Percentiles rank a stretch among this genome's conserved stretches.
Conservation (phyloP, 2,329 filamentous ascomycete genomes). For the Anthostomella pinea region DNA sequence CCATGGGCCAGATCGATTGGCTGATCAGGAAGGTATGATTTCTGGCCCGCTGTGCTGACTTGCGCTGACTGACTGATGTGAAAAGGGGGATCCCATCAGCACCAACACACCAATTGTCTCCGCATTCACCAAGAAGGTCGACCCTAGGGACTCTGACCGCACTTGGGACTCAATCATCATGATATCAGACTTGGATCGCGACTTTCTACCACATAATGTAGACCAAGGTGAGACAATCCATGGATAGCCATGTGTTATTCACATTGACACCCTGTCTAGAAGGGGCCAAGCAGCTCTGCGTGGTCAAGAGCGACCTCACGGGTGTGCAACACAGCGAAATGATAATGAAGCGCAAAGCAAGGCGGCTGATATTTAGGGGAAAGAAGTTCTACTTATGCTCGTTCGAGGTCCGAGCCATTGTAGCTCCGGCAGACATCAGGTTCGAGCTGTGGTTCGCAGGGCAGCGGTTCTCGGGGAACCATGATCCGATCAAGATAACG, state of each 20-base stretch:
- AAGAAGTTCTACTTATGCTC: conserved; percentile 38
- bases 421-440: conserved; percentile 52
- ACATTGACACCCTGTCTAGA: conserved; percentile 21
- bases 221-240: conserved; percentile 33
- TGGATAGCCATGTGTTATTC: not conserved
- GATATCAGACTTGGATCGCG: conserved; percentile 37
- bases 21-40: conserved; percentile 36
- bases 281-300: conserved; percentile 37
- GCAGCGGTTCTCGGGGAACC: conserved; percentile 37
- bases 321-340: conserved; percentile 39
- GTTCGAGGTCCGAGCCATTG: conserved; percentile 52
- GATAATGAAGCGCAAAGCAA: conserved; percentile 35
- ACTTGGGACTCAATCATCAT: conserved; percentile 39
- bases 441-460: conserved; percentile 45
- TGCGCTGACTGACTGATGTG: conserved; percentile 4
- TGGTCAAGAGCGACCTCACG: conserved; percentile 39
- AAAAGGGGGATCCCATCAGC: conserved; percentile 38
- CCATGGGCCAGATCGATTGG: conserved; percentile 42
- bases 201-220: conserved; percentile 36
- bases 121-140: conserved; percentile 35
- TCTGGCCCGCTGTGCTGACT: not conserved
- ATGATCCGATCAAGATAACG: conserved; percentile 35
- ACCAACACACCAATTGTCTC: conserved; percentile 34
- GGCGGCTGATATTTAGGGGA: conserved; percentile 32
- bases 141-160: conserved; percentile 31